These are phyloP conservation scores for Barnettozyma sp. DNA, from an alignment of 805 yeast species.

Conservation along the genomic window DNA sequence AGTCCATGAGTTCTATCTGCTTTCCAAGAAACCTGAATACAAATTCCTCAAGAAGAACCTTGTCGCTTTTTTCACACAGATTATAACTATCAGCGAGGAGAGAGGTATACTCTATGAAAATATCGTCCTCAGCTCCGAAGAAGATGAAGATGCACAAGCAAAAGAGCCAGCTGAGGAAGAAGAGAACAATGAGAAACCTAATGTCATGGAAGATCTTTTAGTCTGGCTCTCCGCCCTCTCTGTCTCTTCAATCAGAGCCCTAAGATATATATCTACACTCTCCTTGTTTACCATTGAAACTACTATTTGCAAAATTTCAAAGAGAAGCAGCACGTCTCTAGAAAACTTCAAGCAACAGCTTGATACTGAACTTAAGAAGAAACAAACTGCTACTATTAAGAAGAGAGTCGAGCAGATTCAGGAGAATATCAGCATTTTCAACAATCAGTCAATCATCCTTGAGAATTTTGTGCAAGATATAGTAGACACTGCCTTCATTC, in stretches of 20 bases:
- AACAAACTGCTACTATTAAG: constrained; percentile 32
- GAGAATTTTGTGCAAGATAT: constrained; percentile 58
- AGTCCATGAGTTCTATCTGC: constrained; percentile 63
- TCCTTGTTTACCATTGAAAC: constrained; percentile 55
- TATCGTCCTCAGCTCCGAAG: constrained; percentile 24
- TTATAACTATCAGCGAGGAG: constrained; percentile 51
- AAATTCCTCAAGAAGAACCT: constrained; percentile 49
- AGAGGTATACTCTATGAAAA: constrained; percentile 48
- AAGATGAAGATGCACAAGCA: too few relatives aligned
- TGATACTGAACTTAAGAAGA: constrained; percentile 26
- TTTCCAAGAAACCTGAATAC: constrained; percentile 40
- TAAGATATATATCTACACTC: constrained; percentile 61
- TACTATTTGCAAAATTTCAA: constrained; percentile 45
- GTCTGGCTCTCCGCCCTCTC: constrained; percentile 76
- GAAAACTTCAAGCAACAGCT: constrained; percentile 34
- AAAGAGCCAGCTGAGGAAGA: constrained; percentile 23
- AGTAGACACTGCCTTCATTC: constrained; percentile 58
- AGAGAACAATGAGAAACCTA: constrained; percentile 27
- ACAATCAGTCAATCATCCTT: constrained; percentile 44
- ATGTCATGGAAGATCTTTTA: constrained; percentile 46
- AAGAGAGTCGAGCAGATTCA: constrained; percentile 42
- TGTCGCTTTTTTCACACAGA: constrained; percentile 45
- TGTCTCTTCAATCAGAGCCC: constrained; percentile 59
- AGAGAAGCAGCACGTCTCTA: constrained; percentile 29
- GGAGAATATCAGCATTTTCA: constrained; percentile 34